Base-by-base conservation (phyloP, 176 grass and related monocot species). In the Juncus effusus region DNA sequence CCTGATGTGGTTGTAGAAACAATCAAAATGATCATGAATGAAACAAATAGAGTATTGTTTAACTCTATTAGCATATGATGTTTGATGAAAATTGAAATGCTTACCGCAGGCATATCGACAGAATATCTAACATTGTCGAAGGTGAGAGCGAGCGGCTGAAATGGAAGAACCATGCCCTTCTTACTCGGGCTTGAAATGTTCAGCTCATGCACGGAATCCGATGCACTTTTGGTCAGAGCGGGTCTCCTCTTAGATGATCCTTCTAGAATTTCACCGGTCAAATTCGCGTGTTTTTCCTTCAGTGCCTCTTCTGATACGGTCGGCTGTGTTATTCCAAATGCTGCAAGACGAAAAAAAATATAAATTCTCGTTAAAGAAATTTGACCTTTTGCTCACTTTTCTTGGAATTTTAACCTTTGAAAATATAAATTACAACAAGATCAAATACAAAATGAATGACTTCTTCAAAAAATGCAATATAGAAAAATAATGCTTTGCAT, bases 51-150 rank as follows among this genome's bases (percentile, higher is more conserved):
- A 52, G 12, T 8, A 52, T 68, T 39, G 54, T 35, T 54, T 68
- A 47, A 4, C 19, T 38, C 12, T 4, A 16, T 14, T 68, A 28
- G n/a, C 13, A 13, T n/a, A 54, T 68, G 74, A 28, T 54, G 4
- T 40, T 53, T 28, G 52, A 64, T 42, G 16, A 10, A 62, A 45
- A 2, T 73, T 61, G 59, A 84, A 37, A 69, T 76, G 70, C 56
- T 67, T 77, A 96, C 91, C 73, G 81, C 67, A 15, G 91, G 91
- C 87, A 96, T 88, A 70, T 90, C 87, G 6, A 96, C 91, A 2
- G 87, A 96, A 74, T 96, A 96, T 78, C 63, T 87, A 67, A 87
- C 65, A 57, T 88, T 52, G 13, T 88, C 76, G 62, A 96, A 96
- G 61, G 69, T 76, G 69, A 96, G 78, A 35, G 91, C 81, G 5